These are phyloP conservation scores for Dendrothele bispora DNA, from an alignment of 768 basidiomycete genomes.

Conservation along the genomic window DNA sequence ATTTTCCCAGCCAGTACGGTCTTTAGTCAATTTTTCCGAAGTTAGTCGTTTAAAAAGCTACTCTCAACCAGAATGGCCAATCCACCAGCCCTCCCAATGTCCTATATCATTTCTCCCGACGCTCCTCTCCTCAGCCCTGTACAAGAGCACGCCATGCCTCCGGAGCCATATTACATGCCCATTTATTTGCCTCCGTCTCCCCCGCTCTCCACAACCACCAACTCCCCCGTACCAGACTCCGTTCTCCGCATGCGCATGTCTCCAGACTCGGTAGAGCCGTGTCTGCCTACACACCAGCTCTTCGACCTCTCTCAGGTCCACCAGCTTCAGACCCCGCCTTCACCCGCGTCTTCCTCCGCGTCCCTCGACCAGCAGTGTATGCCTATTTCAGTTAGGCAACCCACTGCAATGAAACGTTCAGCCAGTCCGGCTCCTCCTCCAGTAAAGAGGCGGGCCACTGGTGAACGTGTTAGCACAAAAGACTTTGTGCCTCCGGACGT, in stretches of 20 bases:
- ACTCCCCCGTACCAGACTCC: slow-evolving; percentile 45
- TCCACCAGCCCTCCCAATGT: slow-evolving; percentile 42
- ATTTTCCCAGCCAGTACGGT: slow-evolving; percentile 1
- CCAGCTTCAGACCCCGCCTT: slow-evolving; percentile 31
- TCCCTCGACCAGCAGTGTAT: slow-evolving; percentile 28
- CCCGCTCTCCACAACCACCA: slow-evolving; percentile 40
- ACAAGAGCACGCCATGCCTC: neutral
- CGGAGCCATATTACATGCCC: slow-evolving; percentile 10
- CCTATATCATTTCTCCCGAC: slow-evolving; percentile 59
- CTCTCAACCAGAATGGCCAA: neutral
- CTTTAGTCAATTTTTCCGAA: neutral
- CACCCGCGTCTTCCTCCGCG: slow-evolving; percentile 31
- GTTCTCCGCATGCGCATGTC: slow-evolving; percentile 54
- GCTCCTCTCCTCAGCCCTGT: slow-evolving; percentile 55
- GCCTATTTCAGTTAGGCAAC: slow-evolving; percentile 33
- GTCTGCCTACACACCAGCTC: slow-evolving; percentile 70
- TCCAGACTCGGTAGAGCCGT: slow-evolving; percentile 49
- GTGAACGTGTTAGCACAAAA: slow-evolving; percentile 61
- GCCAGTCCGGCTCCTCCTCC: slow-evolving; percentile 39
- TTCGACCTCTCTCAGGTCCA: slow-evolving; percentile 52
- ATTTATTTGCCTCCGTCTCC: slow-evolving; percentile 49
- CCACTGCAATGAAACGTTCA: slow-evolving; percentile 40
- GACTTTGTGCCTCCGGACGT: slow-evolving; percentile 91
- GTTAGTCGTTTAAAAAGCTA: slow-evolving; percentile 4
- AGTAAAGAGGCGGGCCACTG: slow-evolving; percentile 43